Conservation (phyloP, 768 basidiomycete genomes). For the Lactifluus volemus region DNA sequence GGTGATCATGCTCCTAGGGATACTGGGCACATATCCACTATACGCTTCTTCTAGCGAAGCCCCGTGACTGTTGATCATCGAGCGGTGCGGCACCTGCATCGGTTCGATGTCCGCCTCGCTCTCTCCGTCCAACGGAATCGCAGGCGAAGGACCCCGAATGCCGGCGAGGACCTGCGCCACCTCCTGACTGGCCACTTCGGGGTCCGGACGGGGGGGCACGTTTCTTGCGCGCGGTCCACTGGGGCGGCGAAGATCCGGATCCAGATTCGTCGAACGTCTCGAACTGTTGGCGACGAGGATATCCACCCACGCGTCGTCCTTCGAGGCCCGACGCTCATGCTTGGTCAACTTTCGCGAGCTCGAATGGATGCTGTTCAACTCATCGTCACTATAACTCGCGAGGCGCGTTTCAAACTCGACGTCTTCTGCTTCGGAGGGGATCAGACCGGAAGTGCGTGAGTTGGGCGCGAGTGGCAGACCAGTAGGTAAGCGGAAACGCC, state of each 20-base stretch:
- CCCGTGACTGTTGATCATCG: slow-evolving; percentile 1
- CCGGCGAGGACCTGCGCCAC: slow-evolving; percentile 63
- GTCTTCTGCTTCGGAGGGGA: slow-evolving; percentile 69
- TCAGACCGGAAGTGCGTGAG: slow-evolving; percentile 39
- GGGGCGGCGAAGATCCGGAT: slow-evolving; percentile 31
- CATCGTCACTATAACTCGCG: slow-evolving; percentile 50
- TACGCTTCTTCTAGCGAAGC: not conserved
- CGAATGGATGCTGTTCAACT: slow-evolving; percentile 16
- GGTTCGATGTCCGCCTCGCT: slow-evolving; percentile 22
- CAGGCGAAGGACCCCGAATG: slow-evolving; percentile 31
- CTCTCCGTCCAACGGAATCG: slow-evolving; percentile 32
- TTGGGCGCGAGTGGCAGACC: slow-evolving; percentile 44
- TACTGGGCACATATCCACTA: slow-evolving; percentile 4
- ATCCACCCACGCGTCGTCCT: slow-evolving; percentile 82
- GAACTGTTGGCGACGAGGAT: slow-evolving; percentile 59
- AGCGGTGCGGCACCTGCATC: slow-evolving; percentile 15
- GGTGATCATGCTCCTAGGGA: not conserved
- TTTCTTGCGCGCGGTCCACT: slow-evolving; percentile 25
- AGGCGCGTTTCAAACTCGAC: slow-evolving; percentile 80
- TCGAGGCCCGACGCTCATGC: slow-evolving; percentile 34
- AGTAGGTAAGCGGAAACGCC: slow-evolving; percentile 51
- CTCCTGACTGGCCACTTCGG: slow-evolving; percentile 66
- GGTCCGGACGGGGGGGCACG: slow-evolving; percentile 42
- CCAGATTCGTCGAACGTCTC: slow-evolving; percentile 48
- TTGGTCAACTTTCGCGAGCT: slow-evolving; percentile 27